Conservation (phyloP, 176 grass and related monocot genomes). For the Aegilops bicornis region DNA sequence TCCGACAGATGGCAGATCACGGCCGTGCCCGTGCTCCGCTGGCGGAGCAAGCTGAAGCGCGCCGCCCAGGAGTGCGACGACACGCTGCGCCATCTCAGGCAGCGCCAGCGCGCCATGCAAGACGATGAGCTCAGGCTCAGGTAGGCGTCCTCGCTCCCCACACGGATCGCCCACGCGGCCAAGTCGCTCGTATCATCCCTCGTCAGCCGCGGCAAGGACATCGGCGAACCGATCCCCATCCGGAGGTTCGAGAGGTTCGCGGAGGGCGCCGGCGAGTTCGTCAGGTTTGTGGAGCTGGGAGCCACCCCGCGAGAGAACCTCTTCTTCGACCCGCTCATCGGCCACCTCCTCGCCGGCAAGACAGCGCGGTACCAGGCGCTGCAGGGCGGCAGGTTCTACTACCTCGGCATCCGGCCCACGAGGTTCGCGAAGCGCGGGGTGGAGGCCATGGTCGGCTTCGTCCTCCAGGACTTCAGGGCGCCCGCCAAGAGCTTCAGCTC, state of each 20-base stretch:
- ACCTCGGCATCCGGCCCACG: background rate
- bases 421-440: slow-evolving; percentile 5
- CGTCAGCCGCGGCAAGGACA: background rate
- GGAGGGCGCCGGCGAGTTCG: background rate
- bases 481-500: background rate
- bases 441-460: slow-evolving; percentile 9
- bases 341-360: slow-evolving; percentile 20
- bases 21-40: background rate
- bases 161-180: background rate
- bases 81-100: background rate
- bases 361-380: background rate
- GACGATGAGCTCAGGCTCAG: background rate
- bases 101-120: background rate
- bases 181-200: background rate
- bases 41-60: background rate
- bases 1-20: background rate
- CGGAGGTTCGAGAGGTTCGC: slow-evolving; percentile 22
- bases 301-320: background rate
- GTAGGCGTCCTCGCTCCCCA: background rate
- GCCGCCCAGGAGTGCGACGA: background rate
- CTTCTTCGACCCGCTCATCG: slow-evolving; percentile 26
- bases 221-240: background rate
- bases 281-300: background rate
- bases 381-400: background rate
- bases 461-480: background rate